Conservation (phyloP, 1,139 yeast species). For the Hyphopichia buzzinii region DNA sequence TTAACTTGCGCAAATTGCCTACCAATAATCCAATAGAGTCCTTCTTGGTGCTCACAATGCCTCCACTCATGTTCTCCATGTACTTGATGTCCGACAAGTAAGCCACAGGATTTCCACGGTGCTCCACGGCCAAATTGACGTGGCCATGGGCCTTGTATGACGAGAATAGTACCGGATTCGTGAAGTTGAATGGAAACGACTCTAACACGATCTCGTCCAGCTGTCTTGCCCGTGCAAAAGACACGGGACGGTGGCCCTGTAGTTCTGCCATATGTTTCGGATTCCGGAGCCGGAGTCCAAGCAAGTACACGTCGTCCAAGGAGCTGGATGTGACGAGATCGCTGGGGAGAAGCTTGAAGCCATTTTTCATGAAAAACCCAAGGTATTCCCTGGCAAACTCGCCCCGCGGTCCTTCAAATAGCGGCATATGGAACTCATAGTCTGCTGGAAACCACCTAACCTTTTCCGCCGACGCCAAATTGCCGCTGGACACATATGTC, state of each 20-base stretch:
- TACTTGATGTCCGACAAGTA: slow-evolving; percentile 54
- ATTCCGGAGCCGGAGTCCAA: slow-evolving; percentile 1
- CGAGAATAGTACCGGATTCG: slow-evolving; percentile 56
- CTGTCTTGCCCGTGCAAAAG: slow-evolving; percentile 4
- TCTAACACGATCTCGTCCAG: slow-evolving; percentile 23
- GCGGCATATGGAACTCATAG: slow-evolving; percentile 5
- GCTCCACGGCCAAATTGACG: slow-evolving; percentile 31
- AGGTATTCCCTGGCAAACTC: slow-evolving; percentile 12
- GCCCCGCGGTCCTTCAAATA: slow-evolving; percentile 2
- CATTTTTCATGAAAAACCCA: slow-evolving; percentile 18
- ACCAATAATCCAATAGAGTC: slow-evolving; percentile 50
- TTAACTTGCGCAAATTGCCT: slow-evolving; percentile 47
- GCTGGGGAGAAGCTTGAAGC: slow-evolving; percentile 30
- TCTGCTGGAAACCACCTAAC: slow-evolving; percentile 22
- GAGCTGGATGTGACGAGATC: slow-evolving; percentile 13
- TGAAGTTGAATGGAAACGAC: slow-evolving; percentile 56
- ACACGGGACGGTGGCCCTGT: slow-evolving; percentile 3
- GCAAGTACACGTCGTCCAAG: slow-evolving; percentile 8
- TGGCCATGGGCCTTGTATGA: slow-evolving; percentile 47
- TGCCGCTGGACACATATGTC: slow-evolving; percentile 18
- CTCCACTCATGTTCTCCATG: slow-evolving; percentile 68
- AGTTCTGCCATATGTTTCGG: background rate
- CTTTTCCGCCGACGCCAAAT: slow-evolving; percentile 12
- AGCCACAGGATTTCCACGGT: slow-evolving; percentile 12
- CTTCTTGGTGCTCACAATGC: slow-evolving; percentile 29